Percentiles rank a stretch among this genome's conserved stretches.
Evolutionary conservation across 1,284 basidiomycete genomes (phyloP).

Genomic region (Ganoderma boninense): DNA sequence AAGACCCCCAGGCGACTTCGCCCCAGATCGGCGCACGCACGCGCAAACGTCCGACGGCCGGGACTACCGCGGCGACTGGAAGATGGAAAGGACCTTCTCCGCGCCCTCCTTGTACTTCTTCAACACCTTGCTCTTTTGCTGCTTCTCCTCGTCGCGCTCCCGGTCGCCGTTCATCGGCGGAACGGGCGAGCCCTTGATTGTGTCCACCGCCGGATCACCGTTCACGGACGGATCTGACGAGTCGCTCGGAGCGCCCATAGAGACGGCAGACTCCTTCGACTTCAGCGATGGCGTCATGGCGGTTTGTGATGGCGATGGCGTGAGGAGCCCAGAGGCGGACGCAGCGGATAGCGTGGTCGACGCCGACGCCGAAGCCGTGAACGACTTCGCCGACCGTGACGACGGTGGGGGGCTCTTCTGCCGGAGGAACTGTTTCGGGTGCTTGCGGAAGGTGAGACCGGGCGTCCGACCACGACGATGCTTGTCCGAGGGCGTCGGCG

Average conservation of each 20-base stretch:
- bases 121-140: conserved; percentile 71
- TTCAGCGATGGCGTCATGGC: conserved; percentile 71
- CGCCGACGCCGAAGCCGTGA: conserved; percentile 52
- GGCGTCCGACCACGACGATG: conserved; percentile 71
- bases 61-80: conserved; percentile 60
- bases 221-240: conserved; percentile 76
- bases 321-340: conserved; percentile 59
- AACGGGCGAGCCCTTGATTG: conserved; percentile 34
- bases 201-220: conserved; percentile 48
- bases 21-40: background rate
- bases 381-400: conserved; percentile 58
- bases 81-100: conserved; percentile 82
- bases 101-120: conserved; percentile 86
- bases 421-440: conserved; percentile 72
- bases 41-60: background rate
- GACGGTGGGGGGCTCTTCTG: conserved; percentile 72
- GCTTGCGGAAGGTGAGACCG: conserved; percentile 75
- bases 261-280: conserved; percentile 79
- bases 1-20: conserved; percentile 3
- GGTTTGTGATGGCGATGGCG: conserved; percentile 64
- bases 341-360: conserved; percentile 54
- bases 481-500: conserved; percentile 61
- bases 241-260: conserved; percentile 69
- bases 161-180: conserved; percentile 42
- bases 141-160: conserved; percentile 49